Percentiles rank a stretch among this genome's conserved stretches.
Evolutionary conservation across 371 early-diverging fungal species (phyloP).

Genomic region (Mucor mucedo): DNA sequence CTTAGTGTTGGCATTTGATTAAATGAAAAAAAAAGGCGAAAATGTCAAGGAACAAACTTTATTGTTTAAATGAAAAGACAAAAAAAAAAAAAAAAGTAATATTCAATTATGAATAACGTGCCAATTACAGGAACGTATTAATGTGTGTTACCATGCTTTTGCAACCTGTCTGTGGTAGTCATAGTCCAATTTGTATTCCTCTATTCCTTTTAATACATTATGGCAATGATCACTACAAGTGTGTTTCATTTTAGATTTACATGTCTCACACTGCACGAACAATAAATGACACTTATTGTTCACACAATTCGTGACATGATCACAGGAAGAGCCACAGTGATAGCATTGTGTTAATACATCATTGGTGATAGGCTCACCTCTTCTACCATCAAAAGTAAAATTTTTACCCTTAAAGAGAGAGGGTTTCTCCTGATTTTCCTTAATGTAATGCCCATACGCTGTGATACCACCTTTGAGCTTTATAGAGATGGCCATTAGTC

Average conservation of each 20-base stretch:
- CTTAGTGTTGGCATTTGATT: background rate
- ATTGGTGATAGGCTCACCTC: constrained; percentile 72
- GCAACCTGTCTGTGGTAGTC: constrained; percentile 54
- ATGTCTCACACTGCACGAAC: constrained; percentile 71
- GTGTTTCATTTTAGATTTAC: constrained; percentile 53
- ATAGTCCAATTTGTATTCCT: constrained; percentile 38
- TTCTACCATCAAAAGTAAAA: constrained; percentile 80
- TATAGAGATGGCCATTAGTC: background rate
- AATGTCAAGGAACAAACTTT: background rate
- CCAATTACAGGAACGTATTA: constrained; percentile 3
- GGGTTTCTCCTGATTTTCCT: constrained; percentile 14
- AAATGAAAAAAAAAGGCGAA: background rate
- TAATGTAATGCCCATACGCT: constrained; percentile 71
- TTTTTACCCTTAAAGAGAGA: constrained; percentile 78
- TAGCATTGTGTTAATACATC: constrained; percentile 70
- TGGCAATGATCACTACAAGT: constrained; percentile 69
- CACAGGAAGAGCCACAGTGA: constrained; percentile 73
- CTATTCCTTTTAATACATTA: constrained; percentile 46
- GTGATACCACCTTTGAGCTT: constrained; percentile 79
- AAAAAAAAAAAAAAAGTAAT: background rate
- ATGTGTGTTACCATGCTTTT: constrained; percentile 14
- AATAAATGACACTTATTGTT: constrained; percentile 71
- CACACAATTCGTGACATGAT: constrained; percentile 68
- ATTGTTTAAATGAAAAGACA: background rate
- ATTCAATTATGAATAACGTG: constrained; percentile 3